Percentiles rank a stretch among this genome's conserved stretches.
These are phyloP conservation scores for Hypholoma fasciculare DNA, from an alignment of 768 basidiomycete species.

Conservation along the genomic window DNA sequence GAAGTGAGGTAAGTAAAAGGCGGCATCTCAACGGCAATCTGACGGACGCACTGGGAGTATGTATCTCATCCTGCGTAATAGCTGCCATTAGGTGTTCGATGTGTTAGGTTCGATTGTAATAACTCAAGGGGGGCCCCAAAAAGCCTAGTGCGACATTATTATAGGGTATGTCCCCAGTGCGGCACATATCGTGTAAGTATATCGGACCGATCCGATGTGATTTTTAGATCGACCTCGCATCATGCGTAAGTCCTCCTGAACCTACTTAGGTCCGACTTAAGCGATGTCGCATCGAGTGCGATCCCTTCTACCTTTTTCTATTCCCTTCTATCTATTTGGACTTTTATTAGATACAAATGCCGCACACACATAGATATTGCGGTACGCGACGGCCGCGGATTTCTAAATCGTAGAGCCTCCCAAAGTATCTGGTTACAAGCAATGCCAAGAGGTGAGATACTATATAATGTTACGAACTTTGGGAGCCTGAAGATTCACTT, in stretches of 20 bases:
- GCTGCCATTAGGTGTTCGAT: background rate
- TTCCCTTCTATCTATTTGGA: background rate
- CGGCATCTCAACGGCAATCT: background rate
- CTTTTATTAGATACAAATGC: background rate
- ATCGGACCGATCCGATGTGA: background rate
- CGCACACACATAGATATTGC: background rate
- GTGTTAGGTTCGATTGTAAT: background rate
- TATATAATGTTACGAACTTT: background rate
- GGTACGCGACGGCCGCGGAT: background rate
- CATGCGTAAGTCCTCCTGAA: background rate
- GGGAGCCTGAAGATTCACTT: background rate
- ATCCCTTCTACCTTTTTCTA: background rate
- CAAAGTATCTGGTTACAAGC: background rate
- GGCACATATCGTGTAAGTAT: background rate
- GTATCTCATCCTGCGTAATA: background rate
- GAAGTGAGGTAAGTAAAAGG: background rate
- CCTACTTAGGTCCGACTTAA: slow-evolving; percentile 1
- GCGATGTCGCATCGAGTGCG: background rate
- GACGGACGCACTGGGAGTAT: background rate
- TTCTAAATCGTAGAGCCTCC: background rate
- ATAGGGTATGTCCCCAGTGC: background rate
- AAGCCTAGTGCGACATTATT: background rate
- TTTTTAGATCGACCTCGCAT: background rate
- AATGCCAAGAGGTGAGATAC: background rate
- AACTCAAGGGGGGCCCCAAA: background rate